These are phyloP conservation scores for Suillus occidentalis DNA, from an alignment of 768 basidiomycete genomes.

Conservation along the genomic window DNA sequence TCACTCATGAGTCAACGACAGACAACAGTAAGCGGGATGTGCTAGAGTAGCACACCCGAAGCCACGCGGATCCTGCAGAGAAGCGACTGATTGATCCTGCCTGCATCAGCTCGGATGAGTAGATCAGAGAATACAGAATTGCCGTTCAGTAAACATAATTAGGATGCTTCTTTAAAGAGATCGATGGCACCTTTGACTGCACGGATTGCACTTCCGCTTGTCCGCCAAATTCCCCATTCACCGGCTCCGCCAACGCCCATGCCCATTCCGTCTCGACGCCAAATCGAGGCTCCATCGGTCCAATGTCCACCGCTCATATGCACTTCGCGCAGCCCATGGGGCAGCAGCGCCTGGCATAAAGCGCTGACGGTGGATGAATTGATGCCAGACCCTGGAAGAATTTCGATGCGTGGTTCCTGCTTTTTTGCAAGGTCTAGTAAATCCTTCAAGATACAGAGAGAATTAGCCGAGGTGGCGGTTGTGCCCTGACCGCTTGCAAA, in stretches of 20 bases:
- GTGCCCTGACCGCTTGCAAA: conserved; percentile 51
- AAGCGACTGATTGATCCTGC: neutral
- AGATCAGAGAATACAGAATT: neutral
- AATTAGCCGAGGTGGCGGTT: conserved; percentile 38
- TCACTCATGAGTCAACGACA: no score
- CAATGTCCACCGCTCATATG: conserved; percentile 76
- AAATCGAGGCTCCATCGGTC: conserved; percentile 52
- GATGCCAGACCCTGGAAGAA: conserved; percentile 80
- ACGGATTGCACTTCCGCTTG: conserved; percentile 50
- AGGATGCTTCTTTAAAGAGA: neutral
- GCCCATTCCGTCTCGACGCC: conserved; percentile 58
- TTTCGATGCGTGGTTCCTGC: conserved; percentile 19
- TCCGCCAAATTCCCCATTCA: conserved; percentile 73
- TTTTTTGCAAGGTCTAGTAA: conserved; percentile 34
- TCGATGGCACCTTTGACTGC: conserved; percentile 53
- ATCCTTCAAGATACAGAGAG: conserved; percentile 40
- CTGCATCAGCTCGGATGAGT: neutral
- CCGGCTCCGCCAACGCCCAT: conserved; percentile 58
- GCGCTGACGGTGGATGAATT: conserved; percentile 52
- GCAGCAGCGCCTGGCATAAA: conserved; percentile 51
- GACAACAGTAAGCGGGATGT: neutral
- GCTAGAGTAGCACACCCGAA: neutral
- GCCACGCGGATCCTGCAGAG: neutral
- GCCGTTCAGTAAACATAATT: neutral
- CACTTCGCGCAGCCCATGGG: conserved; percentile 62